A percentile compares a stretch with the other conserved stretches of the same genome.
Conservation (phyloP, 305 asterid species). For the Petunia hybrid region DNA sequence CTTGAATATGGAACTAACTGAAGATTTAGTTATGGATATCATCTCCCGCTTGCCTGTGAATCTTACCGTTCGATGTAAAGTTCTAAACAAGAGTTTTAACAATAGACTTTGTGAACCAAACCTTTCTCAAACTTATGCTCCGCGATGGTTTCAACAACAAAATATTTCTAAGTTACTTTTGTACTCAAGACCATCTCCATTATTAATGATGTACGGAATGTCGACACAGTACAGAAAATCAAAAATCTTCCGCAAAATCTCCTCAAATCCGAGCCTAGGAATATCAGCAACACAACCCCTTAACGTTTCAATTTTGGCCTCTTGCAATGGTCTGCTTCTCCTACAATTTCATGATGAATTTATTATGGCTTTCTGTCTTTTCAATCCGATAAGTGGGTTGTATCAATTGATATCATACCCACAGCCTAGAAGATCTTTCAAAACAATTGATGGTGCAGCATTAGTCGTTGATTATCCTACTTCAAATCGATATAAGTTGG, state of each 20-base stretch:
- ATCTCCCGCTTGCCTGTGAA: slow-evolving; percentile 1
- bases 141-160: background rate
- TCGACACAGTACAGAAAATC: background rate
- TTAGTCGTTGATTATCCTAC: background rate
- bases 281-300: background rate
- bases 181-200: background rate
- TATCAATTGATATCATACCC: background rate
- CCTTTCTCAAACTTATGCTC: background rate
- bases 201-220: background rate
- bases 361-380: background rate
- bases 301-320: background rate
- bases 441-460: background rate
- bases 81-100: background rate
- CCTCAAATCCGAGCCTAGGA: background rate
- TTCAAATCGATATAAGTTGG: background rate
- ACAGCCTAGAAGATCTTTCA: background rate
- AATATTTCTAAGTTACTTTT: background rate
- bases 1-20: background rate
- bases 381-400: background rate
- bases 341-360: background rate
- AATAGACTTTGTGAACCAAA: background rate
- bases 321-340: background rate
- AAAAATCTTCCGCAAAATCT: background rate
- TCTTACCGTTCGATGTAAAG: background rate
- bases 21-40: background rate